These are phyloP conservation scores for Dicorynia guianensis DNA, from an alignment of 306 rosid species.

Conservation along the genomic window DNA sequence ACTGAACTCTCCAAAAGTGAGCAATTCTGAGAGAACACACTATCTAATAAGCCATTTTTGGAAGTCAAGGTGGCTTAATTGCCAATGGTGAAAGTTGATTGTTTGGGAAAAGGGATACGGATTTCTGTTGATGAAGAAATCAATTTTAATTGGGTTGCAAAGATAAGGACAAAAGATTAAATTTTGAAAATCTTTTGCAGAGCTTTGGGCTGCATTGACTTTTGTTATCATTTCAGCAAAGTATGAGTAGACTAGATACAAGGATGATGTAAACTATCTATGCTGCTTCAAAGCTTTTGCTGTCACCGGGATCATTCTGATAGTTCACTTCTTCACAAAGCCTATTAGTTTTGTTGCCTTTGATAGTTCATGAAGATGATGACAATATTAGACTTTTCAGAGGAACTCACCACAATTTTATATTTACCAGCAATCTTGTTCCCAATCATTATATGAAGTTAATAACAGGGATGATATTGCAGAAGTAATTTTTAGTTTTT, in stretches of 20 bases:
- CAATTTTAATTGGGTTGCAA: conserved; percentile 18
- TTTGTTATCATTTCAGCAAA: not conserved
- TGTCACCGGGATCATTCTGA: not conserved
- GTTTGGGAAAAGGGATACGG: not conserved
- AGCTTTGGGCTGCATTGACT: not conserved
- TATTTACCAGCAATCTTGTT: no score
- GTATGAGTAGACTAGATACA: not conserved
- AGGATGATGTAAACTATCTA: not conserved
- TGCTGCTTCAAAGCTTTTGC: conserved; percentile 5
- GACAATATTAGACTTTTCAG: not conserved
- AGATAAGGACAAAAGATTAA: conserved; percentile 15
- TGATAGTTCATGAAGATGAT: not conserved
- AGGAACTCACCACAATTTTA: not conserved
- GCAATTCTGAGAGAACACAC: no score
- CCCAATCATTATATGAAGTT: no score
- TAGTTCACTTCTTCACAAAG: conserved; percentile 8
- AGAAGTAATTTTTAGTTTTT: not conserved
- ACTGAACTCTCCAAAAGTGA: no score
- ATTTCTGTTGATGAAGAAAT: conserved; percentile 19
- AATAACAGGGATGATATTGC: conserved; percentile 15
- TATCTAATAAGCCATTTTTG: no score
- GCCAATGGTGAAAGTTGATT: no score
- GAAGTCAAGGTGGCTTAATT: no score
- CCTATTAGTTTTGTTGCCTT: not conserved
- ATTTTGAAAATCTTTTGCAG: not conserved